These are phyloP conservation scores for Leccinum variicolor DNA, from an alignment of 768 basidiomycete genomes.

Conservation along the genomic window DNA sequence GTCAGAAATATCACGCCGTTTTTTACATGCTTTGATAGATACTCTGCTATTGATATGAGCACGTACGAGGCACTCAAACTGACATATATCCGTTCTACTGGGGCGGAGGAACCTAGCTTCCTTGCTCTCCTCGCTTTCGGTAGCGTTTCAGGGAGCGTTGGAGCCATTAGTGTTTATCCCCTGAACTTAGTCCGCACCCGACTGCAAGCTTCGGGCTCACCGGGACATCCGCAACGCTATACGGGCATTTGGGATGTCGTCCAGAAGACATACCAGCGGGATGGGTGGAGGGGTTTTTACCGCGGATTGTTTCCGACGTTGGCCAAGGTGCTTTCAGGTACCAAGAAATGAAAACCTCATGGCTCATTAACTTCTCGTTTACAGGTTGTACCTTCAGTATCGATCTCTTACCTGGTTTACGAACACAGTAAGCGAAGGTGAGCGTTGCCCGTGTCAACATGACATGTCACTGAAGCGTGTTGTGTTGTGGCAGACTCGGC, in stretches of 20 bases:
- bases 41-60: constrained; percentile 96
- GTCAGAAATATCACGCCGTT: background rate
- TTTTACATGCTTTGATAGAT: constrained; percentile 39
- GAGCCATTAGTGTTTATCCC: constrained; percentile 92
- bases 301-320: constrained; percentile 88
- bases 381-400: constrained; percentile 93
- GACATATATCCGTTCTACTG: constrained; percentile 82
- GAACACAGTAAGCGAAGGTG: constrained; percentile 81
- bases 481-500: constrained; percentile 47
- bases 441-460: constrained; percentile 19
- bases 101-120: constrained; percentile 85
- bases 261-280: constrained; percentile 71
- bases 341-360: background rate
- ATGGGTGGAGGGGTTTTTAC: constrained; percentile 95
- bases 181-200: constrained; percentile 90
- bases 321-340: constrained; percentile 66
- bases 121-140: constrained; percentile 87
- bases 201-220: constrained; percentile 92
- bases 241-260: constrained; percentile 85
- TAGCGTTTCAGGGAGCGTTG: constrained; percentile 89
- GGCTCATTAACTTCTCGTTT: constrained; percentile 6
- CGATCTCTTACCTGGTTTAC: constrained; percentile 95
- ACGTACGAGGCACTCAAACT: constrained; percentile 96
- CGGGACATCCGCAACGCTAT: constrained; percentile 91
- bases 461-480: constrained; percentile 2